Evolutionary conservation across 306 rosid genomes (phyloP), one percentile per base, ranked within the genome.

Genomic region (Vigna radiata): DNA sequence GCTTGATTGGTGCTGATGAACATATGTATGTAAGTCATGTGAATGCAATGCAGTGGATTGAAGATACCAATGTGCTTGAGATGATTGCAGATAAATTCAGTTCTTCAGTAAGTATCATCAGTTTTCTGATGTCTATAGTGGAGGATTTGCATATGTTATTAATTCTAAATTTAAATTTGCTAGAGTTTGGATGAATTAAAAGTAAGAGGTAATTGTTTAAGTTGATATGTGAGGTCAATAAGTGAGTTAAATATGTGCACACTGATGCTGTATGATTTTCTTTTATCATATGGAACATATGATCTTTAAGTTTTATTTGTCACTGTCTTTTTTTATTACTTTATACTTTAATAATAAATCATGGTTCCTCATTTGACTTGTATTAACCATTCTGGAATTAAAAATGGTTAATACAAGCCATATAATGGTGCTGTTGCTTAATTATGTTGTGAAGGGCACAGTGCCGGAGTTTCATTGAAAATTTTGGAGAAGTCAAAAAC

Each of bases 21-120:
- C 98, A 92, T 74, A 88, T 96, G 88, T 96, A 92, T 74, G 75
- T 89, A 77, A 92, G 87, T 86, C 85, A 91, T 73, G 82, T 68
- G 48, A 98, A 96, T 78, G 88, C 90, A 44, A 88, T 96, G 97
- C 89, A 89, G 80, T 96, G 99, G 99, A 92, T 93, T 54, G 97
- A 91, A 88, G 93, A 88, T 27, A 87, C 91, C 11, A 86, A 88
- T 84, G 92, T 96, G 79, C 89, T 96, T 62, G 99, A 96, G 90
- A 91, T 96, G 99, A 96, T 96, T 81, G 96, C 87, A 76, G 98
- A 93, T 86, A 93, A 93, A 86, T 91, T 96, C 82, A 96, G 92
- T 78, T 89, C 97, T 76, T 89, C 99, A 9, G 99, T 96, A 85
- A 88, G 99, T 89, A 68, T 63, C 68, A 18, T 82, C 44, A 25